A percentile compares a stretch with the other conserved stretches of the same genome.
These are phyloP conservation scores for Solanum stenotomum DNA, from an alignment of 257 asterid species.

Conservation along the genomic window DNA sequence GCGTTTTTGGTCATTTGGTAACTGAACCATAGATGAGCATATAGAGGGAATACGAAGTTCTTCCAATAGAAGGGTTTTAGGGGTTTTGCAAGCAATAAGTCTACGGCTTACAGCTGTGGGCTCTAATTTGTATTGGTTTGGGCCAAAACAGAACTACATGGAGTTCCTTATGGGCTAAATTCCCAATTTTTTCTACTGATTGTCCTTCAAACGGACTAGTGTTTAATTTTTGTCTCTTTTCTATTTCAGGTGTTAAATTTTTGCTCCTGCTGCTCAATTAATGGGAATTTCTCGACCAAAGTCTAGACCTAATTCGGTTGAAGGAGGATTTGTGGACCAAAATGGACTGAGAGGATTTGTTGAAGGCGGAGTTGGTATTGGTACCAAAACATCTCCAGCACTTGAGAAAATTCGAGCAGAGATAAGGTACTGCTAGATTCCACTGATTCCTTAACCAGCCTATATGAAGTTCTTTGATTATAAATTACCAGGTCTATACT, in stretches of 20 bases:
- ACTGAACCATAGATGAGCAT: background rate
- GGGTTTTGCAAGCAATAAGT: background rate
- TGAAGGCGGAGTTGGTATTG: background rate
- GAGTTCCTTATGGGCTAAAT: background rate
- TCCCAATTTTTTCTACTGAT: background rate
- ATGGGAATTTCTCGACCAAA: background rate
- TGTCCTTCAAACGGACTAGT: background rate
- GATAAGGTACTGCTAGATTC: background rate
- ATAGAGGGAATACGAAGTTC: background rate
- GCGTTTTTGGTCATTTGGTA: background rate
- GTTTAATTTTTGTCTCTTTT: background rate
- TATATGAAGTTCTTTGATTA: background rate
- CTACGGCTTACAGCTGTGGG: background rate
- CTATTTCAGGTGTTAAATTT: background rate
- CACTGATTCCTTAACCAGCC: background rate
- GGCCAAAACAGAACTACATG: background rate
- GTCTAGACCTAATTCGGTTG: background rate
- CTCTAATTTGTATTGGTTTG: background rate
- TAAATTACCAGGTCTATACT: background rate
- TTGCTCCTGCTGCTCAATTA: background rate
- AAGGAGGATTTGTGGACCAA: background rate
- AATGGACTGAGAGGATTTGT: background rate
- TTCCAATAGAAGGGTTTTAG: background rate
- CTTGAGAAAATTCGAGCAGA: background rate
- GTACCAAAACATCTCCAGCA: background rate